Base-by-base conservation (phyloP, 257 asterid species). In the Fraxinus pennsylvanica region DNA sequence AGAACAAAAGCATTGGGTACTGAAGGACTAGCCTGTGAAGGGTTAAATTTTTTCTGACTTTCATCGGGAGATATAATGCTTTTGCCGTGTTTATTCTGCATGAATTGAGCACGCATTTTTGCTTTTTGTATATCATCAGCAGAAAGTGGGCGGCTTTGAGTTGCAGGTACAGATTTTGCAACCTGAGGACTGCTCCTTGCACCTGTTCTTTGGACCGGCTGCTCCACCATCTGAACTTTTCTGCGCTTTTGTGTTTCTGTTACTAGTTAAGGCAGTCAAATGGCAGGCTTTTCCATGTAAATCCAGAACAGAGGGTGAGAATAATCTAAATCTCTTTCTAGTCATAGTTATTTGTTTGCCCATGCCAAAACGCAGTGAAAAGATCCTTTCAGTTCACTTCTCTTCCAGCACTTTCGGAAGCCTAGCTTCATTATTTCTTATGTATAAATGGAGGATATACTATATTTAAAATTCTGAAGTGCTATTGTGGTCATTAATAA, bases 61-160 rank as follows among this genome's bases (percentile, higher is more conserved):
- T 92, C 97, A 82, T 82, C 87, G 68, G 87, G 73, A 78, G 74
- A 65, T 19, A 82, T 36, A 73, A 67, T 79, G 81, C 82, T 80
- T 87, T 92, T 96, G 68, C 93, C 92, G 77, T 89, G 81, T 83
- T 88, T 96, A 81, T 80, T 91, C 89, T 90, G 91, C 95, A 92
- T 73, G 79, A 86, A 92, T 36, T 93, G 99, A 81, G 93, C 96
- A 66, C 99, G 97, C 92, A 92, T 84, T 87, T 96, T 96, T 19
- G 98, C 98, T 85, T 96, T 96, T 84, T 96, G 99, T 85, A 96
- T 96, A 82, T 93, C 99, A 82, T 96, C 99, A 45, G 98, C 99
- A 19, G 99, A 96, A 84, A 96, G 99, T 57, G 99, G 99, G 65
- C 99, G 96, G 75, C 95, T 92, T 82, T 86, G 92, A 80, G 89